Base-by-base conservation (phyloP, 192 early-diverging fungal genomes). In the Irineochytrium annulatum region DNA sequence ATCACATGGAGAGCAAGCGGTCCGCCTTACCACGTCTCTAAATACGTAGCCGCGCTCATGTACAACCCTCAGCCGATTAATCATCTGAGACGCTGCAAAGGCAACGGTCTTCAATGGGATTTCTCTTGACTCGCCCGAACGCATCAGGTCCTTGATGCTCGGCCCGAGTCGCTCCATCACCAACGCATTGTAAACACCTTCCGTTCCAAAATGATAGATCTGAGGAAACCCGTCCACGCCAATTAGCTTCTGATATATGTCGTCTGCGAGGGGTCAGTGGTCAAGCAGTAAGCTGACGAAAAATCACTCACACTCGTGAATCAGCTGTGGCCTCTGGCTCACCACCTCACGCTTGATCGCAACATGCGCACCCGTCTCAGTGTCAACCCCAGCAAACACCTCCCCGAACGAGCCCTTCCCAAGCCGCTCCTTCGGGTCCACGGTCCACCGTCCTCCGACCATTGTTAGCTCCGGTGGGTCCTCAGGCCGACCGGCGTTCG, bases 11-110 rank as follows among this genome's bases (percentile, higher is more conserved):
- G n/a, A n/a, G n/a, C n/a, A n/a, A n/a, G n/a, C n/a, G n/a, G n/a
- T n/a, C n/a, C n/a, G n/a, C n/a, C n/a, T n/a, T 24, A 67, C 65
- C 35, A 68, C 64, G 43, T 71, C 69, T 2, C 69, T 55, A 57
- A 71, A 71, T 16, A 71, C 65, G 29, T 61, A 41, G 1, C 59
- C 59, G 4, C 53, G 57, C 17, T 3, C 13, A 34, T 71, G 69
- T 2, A 71, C 11, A 17, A 19, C 19, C 5, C 32, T 16, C 11
- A 71, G 27, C 28, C 63, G 32, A n/a, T 33, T 28, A 20, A 71
- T 3, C 41, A 68, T 67, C 32, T 68, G 57, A 0, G 53, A 43
- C 5, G 43, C 44, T 22, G 30, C 41, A 44, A 60, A 71, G 1
- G 51, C 57, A n/a, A 71, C 64, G 5, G 69, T 71, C 16, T 49